phyloP scores from a whole-genome alignment of 352 stramenopile species.

The Globisporangium heterothallicum region DNA sequence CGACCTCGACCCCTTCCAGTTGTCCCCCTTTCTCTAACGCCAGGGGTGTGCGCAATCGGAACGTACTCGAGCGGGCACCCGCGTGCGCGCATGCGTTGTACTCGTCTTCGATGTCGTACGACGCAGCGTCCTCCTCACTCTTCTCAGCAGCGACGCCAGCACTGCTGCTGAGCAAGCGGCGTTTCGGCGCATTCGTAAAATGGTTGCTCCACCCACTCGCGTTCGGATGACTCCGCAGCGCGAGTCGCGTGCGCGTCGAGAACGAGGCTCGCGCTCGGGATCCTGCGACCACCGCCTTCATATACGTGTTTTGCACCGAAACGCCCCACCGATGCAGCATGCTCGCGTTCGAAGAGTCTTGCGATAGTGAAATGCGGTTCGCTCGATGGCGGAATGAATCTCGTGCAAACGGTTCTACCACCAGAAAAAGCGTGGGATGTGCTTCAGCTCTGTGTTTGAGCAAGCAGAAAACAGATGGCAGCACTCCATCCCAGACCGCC shows the following conservation, averaged over 20 bases:
- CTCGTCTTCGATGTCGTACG: slow-evolving; percentile 44
- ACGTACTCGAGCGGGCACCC: slow-evolving; percentile 38
- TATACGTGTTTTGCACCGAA: background rate
- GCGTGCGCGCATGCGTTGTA: slow-evolving; percentile 50
- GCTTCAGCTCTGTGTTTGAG: background rate
- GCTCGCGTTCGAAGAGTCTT: too few relatives aligned
- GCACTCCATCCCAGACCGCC: background rate
- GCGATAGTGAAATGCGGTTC: too few relatives aligned
- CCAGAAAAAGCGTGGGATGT: slow-evolving; percentile 12
- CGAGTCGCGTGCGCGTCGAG: background rate
- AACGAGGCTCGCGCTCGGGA: too few relatives aligned
- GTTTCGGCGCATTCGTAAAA: background rate
- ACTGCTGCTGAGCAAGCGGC: slow-evolving; percentile 10
- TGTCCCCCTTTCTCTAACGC: slow-evolving; percentile 57
- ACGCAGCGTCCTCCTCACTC: background rate
- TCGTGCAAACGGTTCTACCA: slow-evolving; percentile 3
- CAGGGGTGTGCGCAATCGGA: slow-evolving; percentile 33
- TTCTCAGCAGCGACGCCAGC: slow-evolving; percentile 1
- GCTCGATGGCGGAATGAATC: slow-evolving; percentile 1
- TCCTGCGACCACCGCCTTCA: background rate
- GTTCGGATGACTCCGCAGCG: background rate
- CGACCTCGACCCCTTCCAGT: slow-evolving; percentile 72
- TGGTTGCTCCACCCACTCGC: background rate
- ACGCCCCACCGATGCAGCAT: slow-evolving; percentile 14
- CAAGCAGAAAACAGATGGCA: background rate